Evolutionary conservation across 805 yeast species (phyloP), one percentile per base, ranked within the genome.

Genomic region (Tetrapisispora taiwanensis): DNA sequence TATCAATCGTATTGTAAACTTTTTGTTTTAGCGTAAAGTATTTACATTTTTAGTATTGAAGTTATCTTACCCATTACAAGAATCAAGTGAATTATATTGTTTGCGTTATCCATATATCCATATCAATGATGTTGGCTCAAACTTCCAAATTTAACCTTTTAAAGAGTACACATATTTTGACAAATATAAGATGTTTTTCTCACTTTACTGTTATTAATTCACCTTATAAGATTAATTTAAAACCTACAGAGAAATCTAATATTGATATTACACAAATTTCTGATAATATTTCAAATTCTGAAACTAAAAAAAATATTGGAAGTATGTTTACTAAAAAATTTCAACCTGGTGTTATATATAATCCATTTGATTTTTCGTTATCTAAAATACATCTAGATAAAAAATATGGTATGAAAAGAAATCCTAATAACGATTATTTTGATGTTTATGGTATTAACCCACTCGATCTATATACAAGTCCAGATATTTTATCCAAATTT

Each of bases 311-410:
- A 30, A 45, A 47, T 1, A 33, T 49, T 19, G 52, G 48, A 24
- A 43, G 46, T 49, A 54, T 43, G 54, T 68, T 42, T 63, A 62
- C 72, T 30, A 72, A 68, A 55, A 71, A 63, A 45, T 78, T 81
- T 58, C 66, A 60, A 14, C 65, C 65, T 4, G 77, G 76, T 39
- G 65, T 73, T 4, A 74, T 77, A 0, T 87, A 87, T 58, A 90
- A 84, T 53, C 92, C 95, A 42, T 81, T 80, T 63, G 95, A 85
- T 61, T 85, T 86, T 53, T 75, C 84, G 27, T 62, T 77, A 55
- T 76, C 80, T 38, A 76, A 74, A 52, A 54, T 76, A 32, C 68
- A 72, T 48, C 73, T 77, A 52, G 79, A 76, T 39, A 68, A 60
- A 49, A 72, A 69, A 49, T 43, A 50, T 32, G 46, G 59, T 46